Base-by-base conservation (phyloP, 352 stramenopile species). In the Globisporangium orthogonon region DNA sequence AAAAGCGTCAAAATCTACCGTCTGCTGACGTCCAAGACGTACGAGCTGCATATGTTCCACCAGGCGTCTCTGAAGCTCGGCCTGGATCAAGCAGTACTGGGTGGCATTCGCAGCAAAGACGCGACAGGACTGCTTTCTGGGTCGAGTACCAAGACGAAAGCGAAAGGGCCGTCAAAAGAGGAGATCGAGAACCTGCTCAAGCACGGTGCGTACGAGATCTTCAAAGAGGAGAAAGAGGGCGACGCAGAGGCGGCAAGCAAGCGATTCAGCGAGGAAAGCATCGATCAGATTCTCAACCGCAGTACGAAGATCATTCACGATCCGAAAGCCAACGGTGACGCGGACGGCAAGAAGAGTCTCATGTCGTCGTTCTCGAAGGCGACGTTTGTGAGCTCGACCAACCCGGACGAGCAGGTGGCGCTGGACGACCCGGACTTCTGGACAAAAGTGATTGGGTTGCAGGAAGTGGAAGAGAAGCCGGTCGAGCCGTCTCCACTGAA, bases 181-280 rank as follows among this genome's bases (percentile, higher is more conserved):
- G 92, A 98, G 56, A 94, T 97, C 35, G 92, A 98, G 63, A 90
- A 81, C 54, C 62, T 98, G 48, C 76, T 98, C 4, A 98, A 97
- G 66, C 85, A 97, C 60, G 92, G 92, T 10, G 92, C 92, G 5
- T 98, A 98, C 62, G 89, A 97, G 57, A 95, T 97, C 64, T 97
- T 98, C 51, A 94, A 94, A 48, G 92, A 96, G 40, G 83, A 97
- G 57, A 85, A 95, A 29, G 85, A 97, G 33, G 86, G 83, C 29
- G 83, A 95, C 56, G 78, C 79, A 35, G 95, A 98, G 39, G 91
- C 85, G 18, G 94, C 94, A 4, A 96, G 86, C 52, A 98, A 98
- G 72, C 83, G 93, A 29, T 99, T 99, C 73, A 95, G 95, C 51
- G 88, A 98, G 60, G 97, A 98, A 69, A 97, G 98, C 58, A 99